A percentile compares a stretch with the other conserved stretches of the same genome.
Conservation (phyloP, 2,329 filamentous ascomycete species). For the Cercospora sesami region DNA sequence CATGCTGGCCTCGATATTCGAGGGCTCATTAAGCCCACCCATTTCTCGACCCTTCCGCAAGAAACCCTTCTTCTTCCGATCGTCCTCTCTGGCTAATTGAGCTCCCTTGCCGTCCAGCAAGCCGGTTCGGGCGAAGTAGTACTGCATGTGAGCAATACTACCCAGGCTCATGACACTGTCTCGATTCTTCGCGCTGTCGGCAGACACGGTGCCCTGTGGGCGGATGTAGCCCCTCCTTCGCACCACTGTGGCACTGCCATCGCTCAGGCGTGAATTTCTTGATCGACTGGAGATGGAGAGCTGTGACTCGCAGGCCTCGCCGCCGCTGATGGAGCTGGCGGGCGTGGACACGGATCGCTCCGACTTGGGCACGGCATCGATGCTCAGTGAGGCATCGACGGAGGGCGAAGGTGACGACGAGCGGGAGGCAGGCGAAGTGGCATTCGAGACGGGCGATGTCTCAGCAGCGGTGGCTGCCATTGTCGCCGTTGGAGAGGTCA, state of each 20-base stretch:
- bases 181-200: constrained; percentile 81
- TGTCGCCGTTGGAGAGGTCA: background rate
- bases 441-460: constrained; percentile 31
- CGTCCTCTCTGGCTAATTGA: constrained; percentile 62
- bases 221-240: constrained; percentile 80
- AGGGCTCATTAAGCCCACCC: constrained; percentile 13
- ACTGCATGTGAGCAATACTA: constrained; percentile 95
- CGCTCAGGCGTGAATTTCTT: constrained; percentile 54
- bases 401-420: constrained; percentile 66
- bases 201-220: constrained; percentile 83
- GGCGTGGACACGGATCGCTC: constrained; percentile 65
- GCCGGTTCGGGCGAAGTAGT: constrained; percentile 95
- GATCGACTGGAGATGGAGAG: constrained; percentile 42
- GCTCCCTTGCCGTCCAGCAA: constrained; percentile 90
- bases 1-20: constrained; percentile 11
- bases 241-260: constrained; percentile 44
- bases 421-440: constrained; percentile 39
- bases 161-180: constrained; percentile 96
- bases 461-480: constrained; percentile 11
- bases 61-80: constrained; percentile 32
- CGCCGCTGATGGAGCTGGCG: constrained; percentile 47
- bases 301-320: constrained; percentile 50
- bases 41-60: constrained; percentile 29
- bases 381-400: constrained; percentile 61
- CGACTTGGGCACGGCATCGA: constrained; percentile 59